Conservation (phyloP, 139 green algal genomes). For the Tetradesmus obliquus region DNA sequence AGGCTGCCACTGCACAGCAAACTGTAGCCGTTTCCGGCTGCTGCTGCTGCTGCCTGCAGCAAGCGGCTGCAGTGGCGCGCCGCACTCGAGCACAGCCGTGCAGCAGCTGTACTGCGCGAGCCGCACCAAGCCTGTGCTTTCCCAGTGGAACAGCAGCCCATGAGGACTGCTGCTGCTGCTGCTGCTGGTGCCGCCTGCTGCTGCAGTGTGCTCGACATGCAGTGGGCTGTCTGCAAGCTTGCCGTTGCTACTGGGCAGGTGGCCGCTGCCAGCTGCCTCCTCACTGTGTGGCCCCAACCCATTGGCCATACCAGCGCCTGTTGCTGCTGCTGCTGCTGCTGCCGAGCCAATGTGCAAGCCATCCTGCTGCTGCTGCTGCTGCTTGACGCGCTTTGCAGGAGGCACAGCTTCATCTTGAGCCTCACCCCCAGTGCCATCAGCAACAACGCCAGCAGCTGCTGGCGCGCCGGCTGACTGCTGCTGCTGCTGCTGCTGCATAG, state of each 20-base stretch:
- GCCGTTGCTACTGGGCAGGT: background rate
- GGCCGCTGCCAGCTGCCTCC: background rate
- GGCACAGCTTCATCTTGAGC: background rate
- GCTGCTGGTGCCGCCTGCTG: background rate
- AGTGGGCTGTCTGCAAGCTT: too few relatives aligned
- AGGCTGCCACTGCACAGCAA: slow-evolving; percentile 32
- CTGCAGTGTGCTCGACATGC: background rate
- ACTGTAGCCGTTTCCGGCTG: slow-evolving; percentile 5
- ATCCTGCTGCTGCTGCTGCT: slow-evolving; percentile 20
- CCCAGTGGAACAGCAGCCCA: slow-evolving; percentile 39
- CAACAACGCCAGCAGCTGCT: background rate
- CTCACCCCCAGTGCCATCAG: background rate
- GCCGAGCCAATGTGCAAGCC: background rate
- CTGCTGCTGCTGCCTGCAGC: slow-evolving; percentile 8
- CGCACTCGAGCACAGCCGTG: background rate
- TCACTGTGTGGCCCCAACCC: background rate
- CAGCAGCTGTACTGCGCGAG: slow-evolving; percentile 1
- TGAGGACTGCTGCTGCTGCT: slow-evolving; percentile 21
- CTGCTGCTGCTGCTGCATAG: background rate
- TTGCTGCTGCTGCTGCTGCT: slow-evolving; percentile 5
- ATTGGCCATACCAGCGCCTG: background rate
- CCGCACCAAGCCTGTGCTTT: slow-evolving; percentile 27
- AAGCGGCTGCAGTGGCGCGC: background rate
- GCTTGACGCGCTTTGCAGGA: slow-evolving; percentile 27
- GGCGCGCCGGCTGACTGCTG: slow-evolving; percentile 17